Evolutionary conservation across 257 asterid species (phyloP), one percentile per base, ranked within the genome.

Genomic region (Misopates orontium): DNA sequence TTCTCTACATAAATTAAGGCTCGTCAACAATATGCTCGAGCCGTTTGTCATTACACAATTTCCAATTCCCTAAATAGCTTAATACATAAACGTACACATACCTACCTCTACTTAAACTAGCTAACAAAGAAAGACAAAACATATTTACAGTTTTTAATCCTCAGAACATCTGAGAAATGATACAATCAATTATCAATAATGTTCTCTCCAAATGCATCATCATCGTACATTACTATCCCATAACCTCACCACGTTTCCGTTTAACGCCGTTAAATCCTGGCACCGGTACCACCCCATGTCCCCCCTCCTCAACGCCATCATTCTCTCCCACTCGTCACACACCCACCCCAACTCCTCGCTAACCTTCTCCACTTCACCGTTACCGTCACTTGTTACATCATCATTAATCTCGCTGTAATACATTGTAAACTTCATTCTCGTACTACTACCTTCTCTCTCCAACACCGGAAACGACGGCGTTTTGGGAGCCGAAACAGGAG

Each of bases 241-340:
- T 64, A 87, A 73, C 68, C 88, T 73, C 48, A 87, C 95, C 50
- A 87, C 84, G 50, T 53, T 85, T 23, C 92, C 93, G 66, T 81
- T 71, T 12, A 85, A 39, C 62, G 73, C 76, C 56, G 64, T 71
- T 61, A 83, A 41, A 55, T 85, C 92, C 71, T 79, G 92, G 60
- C 68, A 62, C 51, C 53, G 51, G 44, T 80, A 75, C 82, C 81
- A 86, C 12, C 83, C 84, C 77, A 70, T 68, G 9, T 78, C 82
- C 51, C 81, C 82, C 72, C 54, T 78, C 71, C 78, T 75, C 73
- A 82, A 47, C 62, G 28, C 56, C 73, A 79, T 71, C 50, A 5
- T 36, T 24, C 45, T 60, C 74, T 76, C 75, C 81, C 81, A 86
- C 50, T 71, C 76, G 8, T 68, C 77, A 18, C 61, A 42, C 59